phyloP scores from a whole-genome alignment of 768 basidiomycete species.

The Suillus cothurnatus region DNA sequence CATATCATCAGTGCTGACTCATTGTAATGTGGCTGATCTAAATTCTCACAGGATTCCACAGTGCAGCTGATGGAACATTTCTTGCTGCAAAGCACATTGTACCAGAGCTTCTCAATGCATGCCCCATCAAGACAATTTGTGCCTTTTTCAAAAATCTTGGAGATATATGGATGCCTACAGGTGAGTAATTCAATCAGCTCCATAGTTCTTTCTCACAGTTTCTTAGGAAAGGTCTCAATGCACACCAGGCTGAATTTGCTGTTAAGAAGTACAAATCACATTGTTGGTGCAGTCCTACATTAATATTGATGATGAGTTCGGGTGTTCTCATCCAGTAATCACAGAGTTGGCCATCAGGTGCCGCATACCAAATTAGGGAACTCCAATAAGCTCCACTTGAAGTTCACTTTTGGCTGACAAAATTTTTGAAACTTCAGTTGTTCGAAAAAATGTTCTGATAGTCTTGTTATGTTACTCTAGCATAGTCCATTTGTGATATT shows the following conservation, averaged over 20 bases:
- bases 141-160: constrained; percentile 13
- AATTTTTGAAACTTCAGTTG: background rate
- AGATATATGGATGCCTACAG: background rate
- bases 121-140: constrained; percentile 19
- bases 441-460: background rate
- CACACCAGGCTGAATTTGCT: too few relatives aligned
- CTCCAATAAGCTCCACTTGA: too few relatives aligned
- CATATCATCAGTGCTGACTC: background rate
- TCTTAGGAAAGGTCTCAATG: background rate
- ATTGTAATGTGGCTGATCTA: background rate
- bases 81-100: constrained; percentile 25
- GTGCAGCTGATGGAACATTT: constrained; percentile 26
- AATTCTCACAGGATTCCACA: constrained; percentile 20
- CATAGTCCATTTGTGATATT: too few relatives aligned
- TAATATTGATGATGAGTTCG: too few relatives aligned
- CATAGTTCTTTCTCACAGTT: background rate
- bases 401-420: too few relatives aligned
- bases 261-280: background rate
- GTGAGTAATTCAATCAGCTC: background rate
- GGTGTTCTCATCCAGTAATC: too few relatives aligned
- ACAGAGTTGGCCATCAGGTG: too few relatives aligned
- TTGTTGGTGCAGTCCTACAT: too few relatives aligned
- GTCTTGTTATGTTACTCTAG: too few relatives aligned
- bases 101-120: constrained; percentile 23
- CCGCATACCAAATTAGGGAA: too few relatives aligned